Evolutionary conservation across 2,329 filamentous ascomycete genomes (phyloP).

Genomic region (Xenoacremonium recifei): DNA sequence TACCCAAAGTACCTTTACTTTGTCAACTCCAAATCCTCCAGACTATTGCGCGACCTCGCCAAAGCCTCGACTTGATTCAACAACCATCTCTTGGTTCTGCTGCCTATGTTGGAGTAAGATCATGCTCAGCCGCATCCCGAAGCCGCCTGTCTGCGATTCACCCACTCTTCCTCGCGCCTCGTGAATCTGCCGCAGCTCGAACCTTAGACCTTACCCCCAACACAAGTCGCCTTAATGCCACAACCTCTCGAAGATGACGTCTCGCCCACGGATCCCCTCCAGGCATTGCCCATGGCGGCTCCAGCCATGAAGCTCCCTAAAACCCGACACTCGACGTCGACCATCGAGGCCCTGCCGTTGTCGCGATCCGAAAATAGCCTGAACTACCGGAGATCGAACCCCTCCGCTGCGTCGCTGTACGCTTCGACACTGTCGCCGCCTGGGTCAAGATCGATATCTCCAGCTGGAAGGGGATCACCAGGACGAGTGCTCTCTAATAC

Average conservation of each 20-base stretch:
- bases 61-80: conserved; percentile 10
- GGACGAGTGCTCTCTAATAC: conserved; percentile 58
- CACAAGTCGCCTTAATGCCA: conserved; percentile 58
- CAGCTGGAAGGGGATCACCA: conserved; percentile 58
- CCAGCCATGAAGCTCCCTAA: conserved; percentile 60
- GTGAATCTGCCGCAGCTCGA: conserved; percentile 14
- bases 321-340: conserved; percentile 56
- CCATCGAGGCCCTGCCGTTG: conserved; percentile 44
- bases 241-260: conserved; percentile 59
- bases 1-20: too few species aligned
- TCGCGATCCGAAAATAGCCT: conserved; percentile 53
- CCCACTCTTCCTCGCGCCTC: conserved; percentile 21
- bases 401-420: conserved; percentile 61
- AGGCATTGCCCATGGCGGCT: conserved; percentile 66
- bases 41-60: conserved; percentile 22
- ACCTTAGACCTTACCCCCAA: not conserved
- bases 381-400: conserved; percentile 53
- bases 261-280: conserved; percentile 64
- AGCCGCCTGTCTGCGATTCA: conserved; percentile 18
- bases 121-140: conserved; percentile 27
- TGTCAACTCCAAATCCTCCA: too few species aligned
- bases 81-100: conserved; percentile 8
- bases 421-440: conserved; percentile 67
- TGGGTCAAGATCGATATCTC: conserved; percentile 66
- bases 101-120: conserved; percentile 19